A percentile compares a stretch with the other conserved stretches of the same genome.
Evolutionary conservation across 352 stramenopile species (phyloP).

Genomic region (Plasmopara halstedii): DNA sequence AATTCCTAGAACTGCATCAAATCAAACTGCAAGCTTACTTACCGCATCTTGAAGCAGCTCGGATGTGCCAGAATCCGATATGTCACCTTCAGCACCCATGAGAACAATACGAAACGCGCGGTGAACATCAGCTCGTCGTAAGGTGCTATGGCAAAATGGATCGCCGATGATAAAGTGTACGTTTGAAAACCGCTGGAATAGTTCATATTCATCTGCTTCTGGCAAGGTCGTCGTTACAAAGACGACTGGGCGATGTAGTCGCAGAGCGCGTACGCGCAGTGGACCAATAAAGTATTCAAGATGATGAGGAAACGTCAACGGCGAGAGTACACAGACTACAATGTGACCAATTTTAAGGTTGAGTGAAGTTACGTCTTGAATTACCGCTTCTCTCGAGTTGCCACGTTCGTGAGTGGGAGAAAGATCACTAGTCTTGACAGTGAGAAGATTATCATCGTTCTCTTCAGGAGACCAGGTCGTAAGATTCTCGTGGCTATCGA

Average conservation of each 20-base stretch:
- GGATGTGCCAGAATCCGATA: conserved; percentile 40
- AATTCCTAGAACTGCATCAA: not conserved
- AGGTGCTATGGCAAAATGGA: conserved; percentile 42
- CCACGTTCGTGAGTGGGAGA: conserved; percentile 1
- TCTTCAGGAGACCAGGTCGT: conserved; percentile 5
- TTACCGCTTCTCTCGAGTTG: conserved; percentile 29
- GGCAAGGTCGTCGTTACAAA: conserved; percentile 50
- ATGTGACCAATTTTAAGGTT: conserved; percentile 41
- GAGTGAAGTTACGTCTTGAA: conserved; percentile 40
- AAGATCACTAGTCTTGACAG: conserved; percentile 8
- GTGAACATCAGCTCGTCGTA: conserved; percentile 46
- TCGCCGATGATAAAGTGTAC: conserved; percentile 68
- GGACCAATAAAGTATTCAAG: conserved; percentile 77
- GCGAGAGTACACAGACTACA: conserved; percentile 56
- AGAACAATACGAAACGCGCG: conserved; percentile 61
- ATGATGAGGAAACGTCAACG: conserved; percentile 57
- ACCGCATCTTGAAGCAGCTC: conserved; percentile 70
- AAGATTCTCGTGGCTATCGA: conserved; percentile 10
- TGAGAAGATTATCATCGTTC: conserved; percentile 8
- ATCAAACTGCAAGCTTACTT: conserved; percentile 3
- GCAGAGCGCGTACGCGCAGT: conserved; percentile 58
- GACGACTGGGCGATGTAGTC: conserved; percentile 57
- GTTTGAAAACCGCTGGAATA: conserved; percentile 52
- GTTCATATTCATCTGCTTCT: conserved; percentile 42
- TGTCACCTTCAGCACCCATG: conserved; percentile 60